phyloP scores from a whole-genome alignment of 495 filamentous ascomycete genomes.

The Lasiosphaeriaceae sp. region DNA sequence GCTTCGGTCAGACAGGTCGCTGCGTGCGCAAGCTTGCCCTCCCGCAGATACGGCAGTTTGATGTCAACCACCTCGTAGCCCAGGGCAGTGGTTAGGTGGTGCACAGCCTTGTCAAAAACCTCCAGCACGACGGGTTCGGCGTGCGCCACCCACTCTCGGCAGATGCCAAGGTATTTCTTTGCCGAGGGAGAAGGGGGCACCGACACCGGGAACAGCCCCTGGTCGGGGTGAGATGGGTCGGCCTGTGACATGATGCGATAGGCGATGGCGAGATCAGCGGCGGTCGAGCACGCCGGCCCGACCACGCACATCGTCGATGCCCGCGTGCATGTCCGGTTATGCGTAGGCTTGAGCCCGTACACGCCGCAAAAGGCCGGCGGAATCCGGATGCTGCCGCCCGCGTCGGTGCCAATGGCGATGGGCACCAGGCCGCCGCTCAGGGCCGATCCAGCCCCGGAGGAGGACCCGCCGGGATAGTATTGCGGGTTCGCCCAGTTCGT shows the following conservation, averaged over 20 bases:
- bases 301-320: conserved; percentile 62
- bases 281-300: conserved; percentile 74
- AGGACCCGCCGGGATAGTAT: conserved; percentile 89
- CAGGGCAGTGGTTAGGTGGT: conserved; percentile 52
- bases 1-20: conserved; percentile 76
- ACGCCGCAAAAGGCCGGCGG: conserved; percentile 80
- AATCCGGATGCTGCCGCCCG: conserved; percentile 77
- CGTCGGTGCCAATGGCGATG: conserved; percentile 79
- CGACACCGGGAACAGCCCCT: conserved; percentile 36
- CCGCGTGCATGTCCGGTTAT: conserved; percentile 60
- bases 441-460: conserved; percentile 77
- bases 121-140: conserved; percentile 59
- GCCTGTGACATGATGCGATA: conserved; percentile 73
- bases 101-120: conserved; percentile 57
- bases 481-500: conserved; percentile 73
- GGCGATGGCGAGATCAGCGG: conserved; percentile 75
- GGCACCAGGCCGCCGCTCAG: conserved; percentile 73
- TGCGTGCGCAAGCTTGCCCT: conserved; percentile 74
- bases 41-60: conserved; percentile 66
- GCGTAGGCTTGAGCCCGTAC: conserved; percentile 82
- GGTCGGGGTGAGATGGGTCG: conserved; percentile 48
- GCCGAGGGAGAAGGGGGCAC: conserved; percentile 37
- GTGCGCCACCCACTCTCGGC: conserved; percentile 68
- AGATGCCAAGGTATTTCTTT: conserved; percentile 63
- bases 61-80: conserved; percentile 72